phyloP scores from a whole-genome alignment of 352 stramenopile species.

The Globisporangium spinosum region DNA sequence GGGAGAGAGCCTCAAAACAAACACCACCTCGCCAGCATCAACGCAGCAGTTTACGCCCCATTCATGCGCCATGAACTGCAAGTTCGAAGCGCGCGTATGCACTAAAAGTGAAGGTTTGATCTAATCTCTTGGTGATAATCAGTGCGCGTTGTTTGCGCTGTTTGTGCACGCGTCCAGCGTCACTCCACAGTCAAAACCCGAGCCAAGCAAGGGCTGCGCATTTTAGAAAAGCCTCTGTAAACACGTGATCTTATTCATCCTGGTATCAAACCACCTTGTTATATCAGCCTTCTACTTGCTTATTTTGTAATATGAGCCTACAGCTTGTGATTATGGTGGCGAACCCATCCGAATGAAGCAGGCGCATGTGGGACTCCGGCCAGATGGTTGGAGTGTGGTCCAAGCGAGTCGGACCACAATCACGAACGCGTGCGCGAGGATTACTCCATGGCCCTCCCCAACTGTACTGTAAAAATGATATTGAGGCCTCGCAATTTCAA shows the following conservation, averaged over 20 bases:
- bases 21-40: neutral
- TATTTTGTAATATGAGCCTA: neutral
- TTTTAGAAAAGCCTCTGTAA: neutral
- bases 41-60: neutral
- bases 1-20: neutral
- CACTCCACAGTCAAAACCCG: neutral
- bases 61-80: neutral
- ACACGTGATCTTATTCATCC: neutral
- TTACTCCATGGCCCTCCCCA: neutral
- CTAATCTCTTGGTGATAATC: neutral
- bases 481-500: neutral
- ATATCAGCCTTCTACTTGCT: neutral
- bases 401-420: neutral
- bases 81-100: neutral
- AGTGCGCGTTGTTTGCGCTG: neutral
- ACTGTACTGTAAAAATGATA: no score
- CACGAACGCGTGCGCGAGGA: neutral
- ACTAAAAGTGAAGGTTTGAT: neutral
- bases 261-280: neutral
- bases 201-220: no score
- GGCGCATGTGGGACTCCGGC: neutral
- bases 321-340: neutral
- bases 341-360: neutral
- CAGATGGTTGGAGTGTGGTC: no score
- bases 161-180: neutral